A percentile compares a stretch with the other conserved stretches of the same genome.
Evolutionary conservation across 257 asterid genomes (phyloP).

Genomic region (Solanum raphanifolium): DNA sequence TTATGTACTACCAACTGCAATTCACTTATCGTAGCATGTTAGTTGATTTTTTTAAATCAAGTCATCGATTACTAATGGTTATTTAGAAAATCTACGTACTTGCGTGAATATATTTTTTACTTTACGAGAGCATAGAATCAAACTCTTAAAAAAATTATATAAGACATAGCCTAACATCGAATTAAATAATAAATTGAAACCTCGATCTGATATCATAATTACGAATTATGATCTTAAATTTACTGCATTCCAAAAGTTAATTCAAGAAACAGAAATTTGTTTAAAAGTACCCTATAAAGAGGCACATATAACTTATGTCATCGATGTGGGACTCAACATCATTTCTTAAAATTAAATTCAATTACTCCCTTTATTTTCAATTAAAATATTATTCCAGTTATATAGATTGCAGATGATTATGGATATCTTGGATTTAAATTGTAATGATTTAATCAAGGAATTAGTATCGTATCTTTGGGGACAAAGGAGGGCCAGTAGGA

Average conservation of each 20-base stretch:
- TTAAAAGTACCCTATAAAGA: neutral
- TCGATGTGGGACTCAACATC: too few relatives aligned
- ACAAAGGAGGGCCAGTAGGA: neutral
- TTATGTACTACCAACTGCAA: neutral
- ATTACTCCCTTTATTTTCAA: too few relatives aligned
- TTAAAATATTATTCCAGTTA: neutral
- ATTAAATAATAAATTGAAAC: neutral
- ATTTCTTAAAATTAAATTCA: too few relatives aligned
- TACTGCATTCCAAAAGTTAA: neutral
- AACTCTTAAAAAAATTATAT: neutral
- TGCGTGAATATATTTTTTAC: neutral
- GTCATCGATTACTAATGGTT: neutral
- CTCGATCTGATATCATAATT: neutral
- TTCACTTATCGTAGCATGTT: neutral
- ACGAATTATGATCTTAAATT: neutral
- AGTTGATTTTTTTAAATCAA: neutral
- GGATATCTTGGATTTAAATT: neutral
- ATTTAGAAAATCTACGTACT: neutral
- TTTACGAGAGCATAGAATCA: neutral
- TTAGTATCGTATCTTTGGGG: neutral
- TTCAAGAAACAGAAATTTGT: neutral
- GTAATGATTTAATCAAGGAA: neutral
- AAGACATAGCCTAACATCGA: neutral
- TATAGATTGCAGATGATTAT: neutral
- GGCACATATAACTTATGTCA: neutral